Evolutionary conservation across 176 grass and related monocot species (phyloP).

Genomic region (Saccharum officinarum): DNA sequence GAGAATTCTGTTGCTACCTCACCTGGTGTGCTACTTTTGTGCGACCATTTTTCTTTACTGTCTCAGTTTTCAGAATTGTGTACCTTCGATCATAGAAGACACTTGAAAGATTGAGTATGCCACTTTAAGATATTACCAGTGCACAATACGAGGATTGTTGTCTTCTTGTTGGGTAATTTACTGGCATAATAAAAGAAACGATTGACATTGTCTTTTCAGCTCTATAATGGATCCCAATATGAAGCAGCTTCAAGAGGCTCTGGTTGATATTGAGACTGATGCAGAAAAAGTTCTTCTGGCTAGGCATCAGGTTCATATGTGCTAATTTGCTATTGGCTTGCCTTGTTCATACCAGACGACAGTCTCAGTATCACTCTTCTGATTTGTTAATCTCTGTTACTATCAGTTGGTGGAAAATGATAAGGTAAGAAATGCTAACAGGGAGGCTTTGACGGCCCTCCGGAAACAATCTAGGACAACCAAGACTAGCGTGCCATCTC

Average conservation of each 20-base stretch:
- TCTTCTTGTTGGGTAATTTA: not conserved
- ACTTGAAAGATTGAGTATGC: not conserved
- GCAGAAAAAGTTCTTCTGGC: slow-evolving; percentile 82
- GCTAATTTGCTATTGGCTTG: not conserved
- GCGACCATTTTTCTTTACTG: not conserved
- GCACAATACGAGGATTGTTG: not conserved
- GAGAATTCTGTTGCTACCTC: not conserved
- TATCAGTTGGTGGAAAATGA: slow-evolving; percentile 78
- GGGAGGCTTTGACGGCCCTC: slow-evolving; percentile 73
- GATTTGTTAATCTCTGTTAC: not conserved
- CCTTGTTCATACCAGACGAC: not conserved
- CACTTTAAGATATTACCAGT: not conserved
- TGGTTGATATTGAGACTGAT: slow-evolving; percentile 76
- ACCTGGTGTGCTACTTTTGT: not conserved
- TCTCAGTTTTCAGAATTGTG: not conserved
- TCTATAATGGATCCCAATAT: slow-evolving; percentile 62
- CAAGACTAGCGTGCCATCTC: slow-evolving; percentile 67
- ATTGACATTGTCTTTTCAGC: slow-evolving; percentile 33
- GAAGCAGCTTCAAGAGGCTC: slow-evolving; percentile 59
- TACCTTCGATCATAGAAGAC: not conserved
- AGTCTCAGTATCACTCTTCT: not conserved
- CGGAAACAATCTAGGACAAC: slow-evolving; percentile 70
- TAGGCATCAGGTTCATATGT: slow-evolving; percentile 65
- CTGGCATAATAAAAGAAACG: not conserved
- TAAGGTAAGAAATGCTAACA: slow-evolving; percentile 63